phyloP scores from a whole-genome alignment of 768 basidiomycete species.

The Tricholoma flavovirens region DNA sequence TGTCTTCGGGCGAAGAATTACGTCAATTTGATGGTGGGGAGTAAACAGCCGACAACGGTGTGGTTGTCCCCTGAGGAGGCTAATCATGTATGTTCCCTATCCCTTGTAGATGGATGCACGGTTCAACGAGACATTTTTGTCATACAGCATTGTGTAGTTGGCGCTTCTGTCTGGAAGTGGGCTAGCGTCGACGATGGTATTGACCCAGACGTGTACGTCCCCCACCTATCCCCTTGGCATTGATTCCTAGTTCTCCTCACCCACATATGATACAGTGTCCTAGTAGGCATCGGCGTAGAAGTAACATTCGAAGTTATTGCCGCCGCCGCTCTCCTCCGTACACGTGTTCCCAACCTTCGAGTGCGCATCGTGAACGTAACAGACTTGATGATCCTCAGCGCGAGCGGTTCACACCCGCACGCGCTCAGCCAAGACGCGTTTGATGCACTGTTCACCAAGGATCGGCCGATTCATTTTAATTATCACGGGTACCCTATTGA shows the following conservation, averaged over 20 bases:
- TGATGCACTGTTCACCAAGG: conserved; percentile 63
- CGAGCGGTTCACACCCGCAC: conserved; percentile 70
- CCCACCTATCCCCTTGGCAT: conserved; percentile 23
- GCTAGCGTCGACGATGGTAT: conserved; percentile 70
- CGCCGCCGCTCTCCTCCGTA: conserved; percentile 74
- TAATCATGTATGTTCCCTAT: conserved; percentile 37
- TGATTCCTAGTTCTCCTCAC: neutral
- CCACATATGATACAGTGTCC: conserved; percentile 41
- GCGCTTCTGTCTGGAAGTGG: conserved; percentile 83
- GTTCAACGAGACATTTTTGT: no score
- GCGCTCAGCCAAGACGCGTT: conserved; percentile 58
- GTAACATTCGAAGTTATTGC: conserved; percentile 87
- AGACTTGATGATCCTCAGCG: conserved; percentile 79
- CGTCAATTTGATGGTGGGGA: conserved; percentile 83
- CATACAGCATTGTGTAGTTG: conserved; percentile 73
- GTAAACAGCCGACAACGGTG: conserved; percentile 77
- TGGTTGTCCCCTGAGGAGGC: conserved; percentile 77
- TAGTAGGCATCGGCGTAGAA: conserved; percentile 86
- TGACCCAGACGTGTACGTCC: conserved; percentile 61
- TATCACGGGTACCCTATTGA: conserved; percentile 81
- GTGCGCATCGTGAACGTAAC: conserved; percentile 87
- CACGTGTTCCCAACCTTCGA: conserved; percentile 63
- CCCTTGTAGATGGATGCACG: neutral
- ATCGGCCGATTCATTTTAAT: conserved; percentile 70
- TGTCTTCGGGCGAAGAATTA: conserved; percentile 83